These are phyloP conservation scores for Suillus decipiens DNA, from an alignment of 768 basidiomycete species.

Conservation along the genomic window DNA sequence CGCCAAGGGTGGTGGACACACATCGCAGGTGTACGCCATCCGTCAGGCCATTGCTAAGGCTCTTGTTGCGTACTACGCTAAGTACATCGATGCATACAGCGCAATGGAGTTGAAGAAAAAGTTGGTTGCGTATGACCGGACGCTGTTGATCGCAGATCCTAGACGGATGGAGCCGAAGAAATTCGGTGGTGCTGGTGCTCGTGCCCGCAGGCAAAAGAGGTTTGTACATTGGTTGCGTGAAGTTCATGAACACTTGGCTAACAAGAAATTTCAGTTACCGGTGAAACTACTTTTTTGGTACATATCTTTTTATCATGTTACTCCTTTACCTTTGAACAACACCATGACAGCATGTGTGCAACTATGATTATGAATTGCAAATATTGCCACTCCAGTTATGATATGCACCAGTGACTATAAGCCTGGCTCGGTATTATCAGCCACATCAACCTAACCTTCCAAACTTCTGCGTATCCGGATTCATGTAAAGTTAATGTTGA, in stretches of 20 bases:
- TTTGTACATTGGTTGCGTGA: constrained; percentile 28
- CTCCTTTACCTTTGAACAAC: constrained; percentile 38
- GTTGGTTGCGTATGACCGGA: constrained; percentile 92
- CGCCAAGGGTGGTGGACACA: constrained; percentile 99
- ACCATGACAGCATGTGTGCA: constrained; percentile 39
- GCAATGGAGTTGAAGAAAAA: constrained; percentile 99
- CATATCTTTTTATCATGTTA: constrained; percentile 46
- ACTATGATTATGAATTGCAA: constrained; percentile 27
- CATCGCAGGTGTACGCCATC: constrained; percentile 97
- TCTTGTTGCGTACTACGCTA: constrained; percentile 96
- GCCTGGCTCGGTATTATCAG: neutral
- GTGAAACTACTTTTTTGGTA: constrained; percentile 32
- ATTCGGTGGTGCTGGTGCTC: constrained; percentile 97
- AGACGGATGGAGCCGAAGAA: constrained; percentile 99
- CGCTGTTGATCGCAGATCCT: constrained; percentile 89
- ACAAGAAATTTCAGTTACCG: constrained; percentile 62
- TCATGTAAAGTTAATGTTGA: neutral
- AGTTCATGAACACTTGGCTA: neutral
- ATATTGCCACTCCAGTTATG: neutral
- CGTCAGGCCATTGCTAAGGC: constrained; percentile 99
- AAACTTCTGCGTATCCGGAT: neutral
- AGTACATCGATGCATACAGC: constrained; percentile 96
- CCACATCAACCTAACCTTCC: neutral
- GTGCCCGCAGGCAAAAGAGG: constrained; percentile 98
- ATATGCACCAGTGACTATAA: constrained; percentile 3